These are phyloP conservation scores for Podospora tetraspora DNA, from an alignment of 495 filamentous ascomycete genomes.

Conservation along the genomic window DNA sequence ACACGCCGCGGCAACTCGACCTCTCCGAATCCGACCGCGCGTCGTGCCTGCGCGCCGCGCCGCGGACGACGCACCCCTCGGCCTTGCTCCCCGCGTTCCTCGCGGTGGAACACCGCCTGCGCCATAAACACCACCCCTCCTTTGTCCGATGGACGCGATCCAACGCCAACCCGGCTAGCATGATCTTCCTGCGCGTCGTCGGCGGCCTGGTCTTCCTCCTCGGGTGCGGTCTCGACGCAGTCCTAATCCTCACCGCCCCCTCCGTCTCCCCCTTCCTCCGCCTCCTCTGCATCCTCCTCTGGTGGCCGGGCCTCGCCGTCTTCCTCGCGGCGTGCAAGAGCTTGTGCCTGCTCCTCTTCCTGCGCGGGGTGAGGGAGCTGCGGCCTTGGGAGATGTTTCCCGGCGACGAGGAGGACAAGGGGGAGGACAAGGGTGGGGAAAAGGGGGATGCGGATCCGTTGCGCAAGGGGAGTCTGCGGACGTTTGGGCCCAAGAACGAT, in stretches of 20 bases:
- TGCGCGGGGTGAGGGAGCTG: conserved; percentile 53
- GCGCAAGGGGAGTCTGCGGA: conserved; percentile 45
- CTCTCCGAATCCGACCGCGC: conserved; percentile 56
- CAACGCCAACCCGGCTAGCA: conserved; percentile 57
- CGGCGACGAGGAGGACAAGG: conserved; percentile 26
- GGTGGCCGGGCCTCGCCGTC: conserved; percentile 56
- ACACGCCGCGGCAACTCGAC: conserved; percentile 55
- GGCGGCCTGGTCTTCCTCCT: conserved; percentile 44
- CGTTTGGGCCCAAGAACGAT: conserved; percentile 46
- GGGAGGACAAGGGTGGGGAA: not conserved
- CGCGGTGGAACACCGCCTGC: conserved; percentile 50
- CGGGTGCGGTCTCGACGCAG: conserved; percentile 47
- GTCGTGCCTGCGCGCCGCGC: conserved; percentile 54
- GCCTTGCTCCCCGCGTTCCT: conserved; percentile 52
- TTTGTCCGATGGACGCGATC: conserved; percentile 57
- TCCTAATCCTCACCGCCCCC: conserved; percentile 51
- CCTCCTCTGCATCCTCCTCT: conserved; percentile 48
- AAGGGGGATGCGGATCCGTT: conserved; percentile 17
- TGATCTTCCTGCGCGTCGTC: conserved; percentile 53
- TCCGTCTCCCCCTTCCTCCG: conserved; percentile 47
- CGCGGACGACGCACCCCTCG: conserved; percentile 66
- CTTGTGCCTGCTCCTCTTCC: conserved; percentile 60
- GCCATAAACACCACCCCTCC: conserved; percentile 22
- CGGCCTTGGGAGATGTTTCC: conserved; percentile 56
- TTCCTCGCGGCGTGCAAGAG: conserved; percentile 56